Evolutionary conservation across 257 asterid species (phyloP), one percentile per base, ranked within the genome.

Genomic region (Solanum chmielewskii): DNA sequence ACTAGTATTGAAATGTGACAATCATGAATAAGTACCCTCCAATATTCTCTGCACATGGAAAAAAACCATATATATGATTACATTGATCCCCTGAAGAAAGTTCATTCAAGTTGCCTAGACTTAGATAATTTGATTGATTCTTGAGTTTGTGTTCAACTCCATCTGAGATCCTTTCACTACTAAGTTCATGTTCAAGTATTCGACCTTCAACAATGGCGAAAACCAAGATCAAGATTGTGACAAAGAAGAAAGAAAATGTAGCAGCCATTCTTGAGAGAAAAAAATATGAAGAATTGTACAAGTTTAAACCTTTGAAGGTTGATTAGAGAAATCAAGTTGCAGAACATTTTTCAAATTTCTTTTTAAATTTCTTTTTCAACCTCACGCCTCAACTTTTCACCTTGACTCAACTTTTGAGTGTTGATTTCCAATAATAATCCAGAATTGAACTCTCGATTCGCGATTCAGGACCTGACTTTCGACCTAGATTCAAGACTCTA

Each of bases 11-110:
- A 84, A 89, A 92, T 11, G 88, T 84, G 16, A 82, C 86, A 41
- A 91, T 88, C 80, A 86, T 91, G 87, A 89, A 92, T 25, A 91
- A 9, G 14, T 91, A 87, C 73, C 94, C 94, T 25, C 93, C 93
- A 83, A 90, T 83, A 88, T 91, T 88, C 39, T 91, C 92, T 37
- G 92, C 91, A 71, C 94, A 92, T 59, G 92, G 94, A 9, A 92
- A 80, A 49, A 47, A 47, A 47, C 85, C 85, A 80, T 80, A 80
- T 73, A 86, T 88, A 86, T 49, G 92, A 90, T 37, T 81, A 90
- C 14, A 11, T 87, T 60, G 76, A 91, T 23, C 39, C 74, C 29
- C 92, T 88, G 83, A 25, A 25, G 84, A 3, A 35, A 16, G 41
- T 52, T 66, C 76, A 33, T 83, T 47, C 41, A 21, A 52, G 77